Percentiles rank a stretch among this genome's conserved stretches.
Evolutionary conservation across 352 stramenopile species (phyloP).

Genomic region (Halophytophthora batemanensis): DNA sequence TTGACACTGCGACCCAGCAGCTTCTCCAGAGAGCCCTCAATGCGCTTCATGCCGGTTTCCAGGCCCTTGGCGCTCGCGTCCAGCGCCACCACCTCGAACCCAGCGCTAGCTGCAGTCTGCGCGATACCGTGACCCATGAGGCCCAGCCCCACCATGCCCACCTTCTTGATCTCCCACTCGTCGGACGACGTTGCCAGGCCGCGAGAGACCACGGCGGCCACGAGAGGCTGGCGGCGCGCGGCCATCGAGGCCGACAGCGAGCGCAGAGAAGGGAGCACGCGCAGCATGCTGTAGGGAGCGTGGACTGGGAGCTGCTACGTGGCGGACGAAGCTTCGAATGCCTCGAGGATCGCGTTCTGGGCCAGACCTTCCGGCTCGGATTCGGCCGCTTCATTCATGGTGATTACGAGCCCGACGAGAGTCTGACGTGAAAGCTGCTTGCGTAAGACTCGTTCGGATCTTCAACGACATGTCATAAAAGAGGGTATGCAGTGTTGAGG

Average conservation of each 20-base stretch:
- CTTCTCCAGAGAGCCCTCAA: conserved; percentile 91
- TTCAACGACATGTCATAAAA: conserved; percentile 11
- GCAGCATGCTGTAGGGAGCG: conserved; percentile 14
- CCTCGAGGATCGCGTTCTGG: conserved; percentile 12
- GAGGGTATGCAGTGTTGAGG: background rate
- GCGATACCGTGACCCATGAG: conserved; percentile 98
- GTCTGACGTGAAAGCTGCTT: conserved; percentile 2
- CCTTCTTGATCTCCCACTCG: conserved; percentile 64
- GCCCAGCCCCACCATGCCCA: conserved; percentile 95
- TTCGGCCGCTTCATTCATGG: conserved; percentile 2
- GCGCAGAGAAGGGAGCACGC: conserved; percentile 1
- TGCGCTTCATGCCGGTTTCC: conserved; percentile 88
- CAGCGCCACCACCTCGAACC: conserved; percentile 84
- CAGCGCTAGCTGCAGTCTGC: conserved; percentile 87
- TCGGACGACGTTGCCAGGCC: conserved; percentile 25
- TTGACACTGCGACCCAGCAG: conserved; percentile 79
- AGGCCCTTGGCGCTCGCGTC: conserved; percentile 73
- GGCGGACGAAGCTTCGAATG: background rate
- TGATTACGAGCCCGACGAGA: conserved; percentile 16
- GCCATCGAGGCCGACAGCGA: conserved; percentile 2
- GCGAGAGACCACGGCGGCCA: conserved; percentile 1
- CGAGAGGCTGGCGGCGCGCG: conserved; percentile 14
- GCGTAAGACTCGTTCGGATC: background rate
- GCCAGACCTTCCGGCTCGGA: conserved; percentile 6
- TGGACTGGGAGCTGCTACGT: background rate